Percentiles rank a stretch among this genome's conserved stretches.
Evolutionary conservation across 164 flowering plant genomes (phyloP).

Genomic region (Vitis cinerea): DNA sequence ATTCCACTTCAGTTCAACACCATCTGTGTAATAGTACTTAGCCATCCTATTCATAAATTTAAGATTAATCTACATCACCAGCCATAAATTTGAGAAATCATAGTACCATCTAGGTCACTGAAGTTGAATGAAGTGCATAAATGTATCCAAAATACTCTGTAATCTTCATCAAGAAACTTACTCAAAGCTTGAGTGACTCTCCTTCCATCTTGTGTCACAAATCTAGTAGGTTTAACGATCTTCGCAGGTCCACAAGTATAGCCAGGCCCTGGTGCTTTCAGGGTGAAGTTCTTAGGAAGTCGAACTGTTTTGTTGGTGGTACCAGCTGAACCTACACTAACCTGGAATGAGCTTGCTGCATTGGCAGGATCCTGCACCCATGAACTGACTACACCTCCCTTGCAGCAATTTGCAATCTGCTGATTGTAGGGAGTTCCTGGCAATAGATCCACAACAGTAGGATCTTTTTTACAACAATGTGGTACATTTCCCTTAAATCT

Average conservation of each 20-base stretch:
- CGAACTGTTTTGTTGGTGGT: constrained; percentile 49
- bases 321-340: constrained; percentile 49
- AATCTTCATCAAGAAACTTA: constrained; percentile 27
- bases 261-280: constrained; percentile 69
- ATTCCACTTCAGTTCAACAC: too few species aligned
- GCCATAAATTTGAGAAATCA: neutral
- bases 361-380: constrained; percentile 44
- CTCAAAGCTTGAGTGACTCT: constrained; percentile 68
- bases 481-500: constrained; percentile 38
- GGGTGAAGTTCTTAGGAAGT: constrained; percentile 66
- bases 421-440: constrained; percentile 53
- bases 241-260: constrained; percentile 65
- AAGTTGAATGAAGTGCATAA: neutral
- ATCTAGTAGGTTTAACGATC: constrained; percentile 44
- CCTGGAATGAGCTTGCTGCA: constrained; percentile 39
- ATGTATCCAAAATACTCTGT: neutral
- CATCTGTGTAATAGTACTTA: too few species aligned
- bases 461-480: constrained; percentile 42
- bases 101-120: too few species aligned
- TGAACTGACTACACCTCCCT: constrained; percentile 43
- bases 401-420: constrained; percentile 48
- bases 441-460: constrained; percentile 42
- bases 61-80: neutral
- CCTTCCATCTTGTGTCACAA: constrained; percentile 41
- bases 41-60: neutral